These are phyloP conservation scores for Achlya hypogyna DNA, from an alignment of 352 stramenopile genomes.

Conservation along the genomic window DNA sequence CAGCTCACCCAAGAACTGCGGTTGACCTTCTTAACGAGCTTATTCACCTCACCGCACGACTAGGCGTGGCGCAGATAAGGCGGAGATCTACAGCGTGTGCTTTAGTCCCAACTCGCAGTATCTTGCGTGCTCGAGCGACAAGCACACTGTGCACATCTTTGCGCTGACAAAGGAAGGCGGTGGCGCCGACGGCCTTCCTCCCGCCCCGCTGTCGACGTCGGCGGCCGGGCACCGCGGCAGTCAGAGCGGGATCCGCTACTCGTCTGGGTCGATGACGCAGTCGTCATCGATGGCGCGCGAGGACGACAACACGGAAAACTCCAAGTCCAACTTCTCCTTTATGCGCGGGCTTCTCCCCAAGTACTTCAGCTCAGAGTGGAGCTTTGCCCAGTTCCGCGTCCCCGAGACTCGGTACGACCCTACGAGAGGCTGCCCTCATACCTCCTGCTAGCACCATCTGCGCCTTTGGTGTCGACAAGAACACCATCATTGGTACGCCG, in stretches of 20 bases:
- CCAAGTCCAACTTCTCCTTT: slow-evolving; percentile 85
- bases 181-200: slow-evolving; percentile 40
- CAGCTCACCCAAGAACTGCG: slow-evolving; percentile 82
- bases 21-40: slow-evolving; percentile 18
- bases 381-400: slow-evolving; percentile 89
- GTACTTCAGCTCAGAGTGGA: slow-evolving; percentile 93
- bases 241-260: slow-evolving; percentile 23
- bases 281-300: slow-evolving; percentile 25
- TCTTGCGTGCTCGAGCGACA: slow-evolving; percentile 94
- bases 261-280: slow-evolving; percentile 7
- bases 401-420: slow-evolving; percentile 47
- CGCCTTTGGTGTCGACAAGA: slow-evolving; percentile 87
- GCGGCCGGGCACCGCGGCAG: slow-evolving; percentile 31
- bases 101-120: slow-evolving; percentile 92
- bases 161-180: slow-evolving; percentile 64
- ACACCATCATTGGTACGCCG: slow-evolving; percentile 83
- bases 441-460: slow-evolving; percentile 61
- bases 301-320: slow-evolving; percentile 80
- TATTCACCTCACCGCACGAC: too few relatives aligned
- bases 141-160: slow-evolving; percentile 96
- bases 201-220: slow-evolving; percentile 22
- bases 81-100: slow-evolving; percentile 95
- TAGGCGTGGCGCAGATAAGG: slow-evolving; percentile 91
- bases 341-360: slow-evolving; percentile 86
- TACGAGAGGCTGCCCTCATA: neutral